Conservation (phyloP, 2,329 filamentous ascomycete genomes). For the Neophaeococcomyces aloes region DNA sequence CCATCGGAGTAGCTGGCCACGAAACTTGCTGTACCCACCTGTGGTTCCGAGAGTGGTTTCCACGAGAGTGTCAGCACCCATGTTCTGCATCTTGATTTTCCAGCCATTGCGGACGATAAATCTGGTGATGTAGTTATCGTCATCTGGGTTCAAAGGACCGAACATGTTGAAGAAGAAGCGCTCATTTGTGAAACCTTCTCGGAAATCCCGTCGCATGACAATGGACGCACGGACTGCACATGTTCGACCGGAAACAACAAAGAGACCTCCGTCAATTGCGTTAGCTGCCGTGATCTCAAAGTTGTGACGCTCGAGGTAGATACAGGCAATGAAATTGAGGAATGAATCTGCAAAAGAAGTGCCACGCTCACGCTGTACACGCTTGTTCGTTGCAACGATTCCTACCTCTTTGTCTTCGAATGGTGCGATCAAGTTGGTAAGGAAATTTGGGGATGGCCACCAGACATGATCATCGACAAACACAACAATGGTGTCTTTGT, state of each 20-base stretch:
- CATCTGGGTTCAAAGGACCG: conserved; percentile 44
- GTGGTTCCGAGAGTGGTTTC: conserved; percentile 43
- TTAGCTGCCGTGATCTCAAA: conserved; percentile 50
- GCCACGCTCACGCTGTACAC: conserved; percentile 32
- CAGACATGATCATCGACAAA: conserved; percentile 46
- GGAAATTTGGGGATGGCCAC: conserved; percentile 35
- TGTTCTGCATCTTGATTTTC: conserved; percentile 46
- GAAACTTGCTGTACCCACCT: conserved; percentile 36
- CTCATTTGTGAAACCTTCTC: conserved; percentile 39
- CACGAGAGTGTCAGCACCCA: conserved; percentile 35
- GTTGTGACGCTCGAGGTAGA: conserved; percentile 53
- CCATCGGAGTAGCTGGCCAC: conserved; percentile 47
- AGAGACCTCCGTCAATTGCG: conserved; percentile 48
- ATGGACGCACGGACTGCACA: conserved; percentile 42
- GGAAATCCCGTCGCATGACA: conserved; percentile 36
- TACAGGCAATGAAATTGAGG: conserved; percentile 47
- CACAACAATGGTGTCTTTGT: conserved; percentile 36
- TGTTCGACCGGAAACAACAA: conserved; percentile 49
- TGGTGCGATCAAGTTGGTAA: conserved; percentile 33
- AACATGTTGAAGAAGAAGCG: conserved; percentile 37
- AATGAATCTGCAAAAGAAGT: conserved; percentile 23
- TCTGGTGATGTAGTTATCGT: conserved; percentile 53
- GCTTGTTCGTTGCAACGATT: conserved; percentile 48
- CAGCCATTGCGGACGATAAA: conserved; percentile 42
- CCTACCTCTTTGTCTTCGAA: conserved; percentile 41